Evolutionary conservation across 179 eudicot genomes (phyloP).

Genomic region (Heliamphora ciliata): DNA sequence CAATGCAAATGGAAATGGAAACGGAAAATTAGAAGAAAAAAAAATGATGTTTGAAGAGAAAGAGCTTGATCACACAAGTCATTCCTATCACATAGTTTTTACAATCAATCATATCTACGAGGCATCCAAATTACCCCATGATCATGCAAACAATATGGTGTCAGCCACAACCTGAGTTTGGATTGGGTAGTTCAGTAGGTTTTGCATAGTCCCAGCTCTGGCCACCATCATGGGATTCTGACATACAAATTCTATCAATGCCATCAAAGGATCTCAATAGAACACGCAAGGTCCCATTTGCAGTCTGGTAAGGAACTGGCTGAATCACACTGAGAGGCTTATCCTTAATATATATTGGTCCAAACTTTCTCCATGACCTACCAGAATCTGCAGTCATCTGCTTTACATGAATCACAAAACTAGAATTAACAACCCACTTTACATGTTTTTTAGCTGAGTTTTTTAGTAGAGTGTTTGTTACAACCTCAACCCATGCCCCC

Average conservation of each 20-base stretch:
- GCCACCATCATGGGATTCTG: slow-evolving; percentile 87
- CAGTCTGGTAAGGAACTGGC: slow-evolving; percentile 85
- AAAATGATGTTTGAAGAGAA: not conserved
- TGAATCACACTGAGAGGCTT: slow-evolving; percentile 70
- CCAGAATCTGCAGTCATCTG: slow-evolving; percentile 88
- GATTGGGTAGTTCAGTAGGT: slow-evolving; percentile 73
- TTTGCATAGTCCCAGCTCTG: slow-evolving; percentile 65
- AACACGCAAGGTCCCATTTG: slow-evolving; percentile 65
- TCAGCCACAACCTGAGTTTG: slow-evolving; percentile 71
- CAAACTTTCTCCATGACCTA: slow-evolving; percentile 72
- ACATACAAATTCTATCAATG: slow-evolving; percentile 53
- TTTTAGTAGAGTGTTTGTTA: slow-evolving; percentile 9
- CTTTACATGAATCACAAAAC: slow-evolving; percentile 16
- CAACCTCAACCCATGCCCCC: slow-evolving; percentile 97
- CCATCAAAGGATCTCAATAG: slow-evolving; percentile 60
- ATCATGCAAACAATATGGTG: not conserved
- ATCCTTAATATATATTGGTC: slow-evolving; percentile 65
- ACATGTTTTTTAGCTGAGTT: too few species aligned
- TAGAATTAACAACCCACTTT: slow-evolving; percentile 9
- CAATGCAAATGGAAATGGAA: too few species aligned
- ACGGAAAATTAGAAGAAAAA: too few species aligned
- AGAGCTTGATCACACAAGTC: not conserved
- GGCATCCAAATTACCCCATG: not conserved
- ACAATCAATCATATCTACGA: not conserved
- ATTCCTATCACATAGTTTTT: not conserved